Percentiles rank a stretch among this genome's conserved stretches.
Evolutionary conservation across 192 early-diverging fungal genomes (phyloP).

Genomic region (Cetraspora pellucida): DNA sequence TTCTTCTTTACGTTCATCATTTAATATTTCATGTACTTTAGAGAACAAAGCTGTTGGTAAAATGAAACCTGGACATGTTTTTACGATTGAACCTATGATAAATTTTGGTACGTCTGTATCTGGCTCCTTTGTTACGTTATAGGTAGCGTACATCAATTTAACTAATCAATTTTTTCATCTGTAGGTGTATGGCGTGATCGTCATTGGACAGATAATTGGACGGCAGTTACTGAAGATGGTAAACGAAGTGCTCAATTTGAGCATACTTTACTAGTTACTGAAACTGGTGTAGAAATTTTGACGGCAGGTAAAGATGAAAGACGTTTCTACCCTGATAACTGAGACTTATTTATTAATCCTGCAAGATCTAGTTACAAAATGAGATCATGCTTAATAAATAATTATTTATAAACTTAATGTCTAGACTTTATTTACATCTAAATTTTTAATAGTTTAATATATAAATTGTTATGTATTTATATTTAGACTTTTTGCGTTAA

Average conservation of each 20-base stretch:
- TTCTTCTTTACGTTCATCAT: background rate
- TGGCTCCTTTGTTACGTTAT: too few species aligned
- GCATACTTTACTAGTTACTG: conserved; percentile 90
- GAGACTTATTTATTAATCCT: too few species aligned
- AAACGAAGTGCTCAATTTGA: conserved; percentile 98
- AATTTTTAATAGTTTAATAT: too few species aligned
- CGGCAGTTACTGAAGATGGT: conserved; percentile 86
- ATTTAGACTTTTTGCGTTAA: too few species aligned
- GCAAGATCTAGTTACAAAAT: too few species aligned
- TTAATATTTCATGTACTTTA: conserved; percentile 13
- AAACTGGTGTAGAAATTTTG: conserved; percentile 88
- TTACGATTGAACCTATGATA: conserved; percentile 99
- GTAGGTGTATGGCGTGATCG: conserved; percentile 57
- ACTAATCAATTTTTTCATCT: background rate
- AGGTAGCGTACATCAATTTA: too few species aligned
- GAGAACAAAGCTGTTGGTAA: conserved; percentile 94
- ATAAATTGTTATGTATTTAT: too few species aligned
- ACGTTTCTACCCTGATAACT: background rate
- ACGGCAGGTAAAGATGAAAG: conserved; percentile 40
- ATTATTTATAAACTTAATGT: too few species aligned
- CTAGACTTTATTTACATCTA: too few species aligned
- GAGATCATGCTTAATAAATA: too few species aligned
- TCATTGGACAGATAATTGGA: conserved; percentile 86
- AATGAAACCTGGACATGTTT: conserved; percentile 93
- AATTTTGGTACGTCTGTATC: conserved; percentile 65